Percentiles rank a stretch among this genome's conserved stretches.
These are phyloP conservation scores for Fusarium papillatum DNA, from an alignment of 2,329 filamentous ascomycete species.

Conservation along the genomic window DNA sequence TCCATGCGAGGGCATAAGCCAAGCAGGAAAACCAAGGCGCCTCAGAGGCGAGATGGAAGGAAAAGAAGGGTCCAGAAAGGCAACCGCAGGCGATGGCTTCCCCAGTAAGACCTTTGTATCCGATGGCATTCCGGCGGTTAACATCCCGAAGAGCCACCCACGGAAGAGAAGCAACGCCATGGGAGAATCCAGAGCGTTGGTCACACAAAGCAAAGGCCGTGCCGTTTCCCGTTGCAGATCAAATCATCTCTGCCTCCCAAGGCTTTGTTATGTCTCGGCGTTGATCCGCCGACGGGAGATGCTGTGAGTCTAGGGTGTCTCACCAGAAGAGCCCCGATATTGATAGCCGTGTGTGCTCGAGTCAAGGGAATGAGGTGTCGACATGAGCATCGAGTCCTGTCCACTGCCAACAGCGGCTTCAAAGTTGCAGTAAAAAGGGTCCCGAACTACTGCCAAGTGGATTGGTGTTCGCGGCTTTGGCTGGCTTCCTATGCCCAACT, in stretches of 20 bases:
- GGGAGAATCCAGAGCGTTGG: slow-evolving; percentile 14
- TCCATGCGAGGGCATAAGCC: not conserved
- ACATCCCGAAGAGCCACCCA: slow-evolving; percentile 7
- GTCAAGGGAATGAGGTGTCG: slow-evolving; percentile 37
- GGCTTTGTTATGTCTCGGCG: slow-evolving; percentile 29
- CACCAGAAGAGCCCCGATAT: slow-evolving; percentile 12
- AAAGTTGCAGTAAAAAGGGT: slow-evolving; percentile 16
- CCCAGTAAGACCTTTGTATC: not conserved
- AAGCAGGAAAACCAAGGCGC: slow-evolving; percentile 24
- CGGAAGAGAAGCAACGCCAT: slow-evolving; percentile 5
- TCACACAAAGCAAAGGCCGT: slow-evolving; percentile 22
- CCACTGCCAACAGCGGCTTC: slow-evolving; percentile 12
- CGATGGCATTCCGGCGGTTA: slow-evolving; percentile 12
- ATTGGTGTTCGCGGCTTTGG: slow-evolving; percentile 31
- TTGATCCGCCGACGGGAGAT: slow-evolving; percentile 25
- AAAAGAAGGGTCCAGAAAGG: slow-evolving; percentile 17
- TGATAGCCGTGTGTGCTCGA: slow-evolving; percentile 23
- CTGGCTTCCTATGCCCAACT: slow-evolving; percentile 28
- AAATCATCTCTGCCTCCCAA: not conserved
- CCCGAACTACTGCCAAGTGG: slow-evolving; percentile 14
- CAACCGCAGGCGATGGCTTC: slow-evolving; percentile 10
- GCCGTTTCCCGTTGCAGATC: slow-evolving; percentile 15
- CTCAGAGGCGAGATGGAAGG: slow-evolving; percentile 12
- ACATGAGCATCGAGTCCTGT: slow-evolving; percentile 15
- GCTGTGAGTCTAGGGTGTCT: slow-evolving; percentile 34